Percentiles rank a stretch among this genome's conserved stretches.
Evolutionary conservation across 2,329 filamentous ascomycete genomes (phyloP).

Genomic region (Macrophomina phaseolina): DNA sequence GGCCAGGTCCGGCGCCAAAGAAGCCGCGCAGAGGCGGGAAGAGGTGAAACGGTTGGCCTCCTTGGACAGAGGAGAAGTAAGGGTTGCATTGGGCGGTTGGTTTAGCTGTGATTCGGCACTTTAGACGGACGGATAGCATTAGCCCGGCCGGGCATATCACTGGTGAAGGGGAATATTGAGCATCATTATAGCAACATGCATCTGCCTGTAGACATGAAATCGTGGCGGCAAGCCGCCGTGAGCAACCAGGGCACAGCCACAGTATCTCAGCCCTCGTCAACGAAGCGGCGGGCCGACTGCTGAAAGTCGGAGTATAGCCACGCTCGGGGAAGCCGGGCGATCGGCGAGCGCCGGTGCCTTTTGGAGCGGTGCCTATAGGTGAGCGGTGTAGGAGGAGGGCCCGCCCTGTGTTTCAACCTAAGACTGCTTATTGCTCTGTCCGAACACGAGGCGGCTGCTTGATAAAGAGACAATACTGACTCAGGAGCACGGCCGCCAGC

Average conservation of each 20-base stretch:
- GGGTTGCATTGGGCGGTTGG: background rate
- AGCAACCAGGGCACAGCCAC: background rate
- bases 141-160: background rate
- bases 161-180: background rate
- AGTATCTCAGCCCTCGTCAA: background rate
- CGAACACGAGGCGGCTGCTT: constrained; percentile 1
- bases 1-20: background rate
- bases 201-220: too few species aligned
- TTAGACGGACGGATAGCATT: background rate
- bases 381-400: constrained; percentile 12
- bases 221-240: too few species aligned
- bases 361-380: constrained; percentile 6
- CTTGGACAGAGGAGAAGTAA: background rate
- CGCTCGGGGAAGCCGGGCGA: constrained; percentile 4
- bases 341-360: background rate
- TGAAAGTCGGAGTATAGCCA: background rate
- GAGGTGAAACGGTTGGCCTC: background rate
- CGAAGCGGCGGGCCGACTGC: background rate
- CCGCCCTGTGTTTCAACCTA: constrained; percentile 8
- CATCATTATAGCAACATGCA: background rate
- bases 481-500: background rate
- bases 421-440: background rate
- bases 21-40: constrained; percentile 1
- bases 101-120: background rate
- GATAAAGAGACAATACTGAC: background rate